These are phyloP conservation scores for Mycosarcoma maydis DNA, from an alignment of 1,284 basidiomycete species.

Conservation along the genomic window DNA sequence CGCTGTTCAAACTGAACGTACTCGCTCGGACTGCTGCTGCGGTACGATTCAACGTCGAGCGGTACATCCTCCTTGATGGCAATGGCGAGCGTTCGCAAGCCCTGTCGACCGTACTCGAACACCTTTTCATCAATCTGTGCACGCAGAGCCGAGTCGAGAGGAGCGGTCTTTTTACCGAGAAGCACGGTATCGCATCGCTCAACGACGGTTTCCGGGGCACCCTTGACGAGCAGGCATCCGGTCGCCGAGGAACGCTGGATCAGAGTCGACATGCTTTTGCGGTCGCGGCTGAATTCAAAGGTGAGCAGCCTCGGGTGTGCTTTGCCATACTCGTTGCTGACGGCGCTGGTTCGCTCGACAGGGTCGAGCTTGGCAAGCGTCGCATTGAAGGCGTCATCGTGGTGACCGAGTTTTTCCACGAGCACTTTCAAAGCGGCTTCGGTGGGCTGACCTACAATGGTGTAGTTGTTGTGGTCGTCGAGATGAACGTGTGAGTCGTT, in stretches of 20 bases:
- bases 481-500: slow-evolving; percentile 61
- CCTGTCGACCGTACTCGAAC: slow-evolving; percentile 78
- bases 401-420: slow-evolving; percentile 80
- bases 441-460: slow-evolving; percentile 93
- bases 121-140: slow-evolving; percentile 75
- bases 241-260: slow-evolving; percentile 72
- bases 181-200: slow-evolving; percentile 84
- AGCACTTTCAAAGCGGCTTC: slow-evolving; percentile 71
- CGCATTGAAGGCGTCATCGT: slow-evolving; percentile 69
- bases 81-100: slow-evolving; percentile 88
- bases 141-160: slow-evolving; percentile 72
- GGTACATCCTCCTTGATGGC: slow-evolving; percentile 80
- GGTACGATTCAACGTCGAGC: slow-evolving; percentile 74
- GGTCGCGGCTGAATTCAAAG: slow-evolving; percentile 96
- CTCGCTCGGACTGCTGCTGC: slow-evolving; percentile 72
- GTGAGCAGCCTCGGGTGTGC: slow-evolving; percentile 83
- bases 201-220: slow-evolving; percentile 92
- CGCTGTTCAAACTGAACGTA: slow-evolving; percentile 82
- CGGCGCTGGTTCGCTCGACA: slow-evolving; percentile 77
- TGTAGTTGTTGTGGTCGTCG: slow-evolving; percentile 78
- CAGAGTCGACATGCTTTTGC: slow-evolving; percentile 98
- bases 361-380: slow-evolving; percentile 74
- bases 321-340: slow-evolving; percentile 82
- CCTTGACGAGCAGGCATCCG: slow-evolving; percentile 81
- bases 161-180: slow-evolving; percentile 62